Percentiles rank a stretch among this genome's conserved stretches.
These are phyloP conservation scores for Clavispora phyllophila DNA, from an alignment of 805 yeast species.

Conservation along the genomic window DNA sequence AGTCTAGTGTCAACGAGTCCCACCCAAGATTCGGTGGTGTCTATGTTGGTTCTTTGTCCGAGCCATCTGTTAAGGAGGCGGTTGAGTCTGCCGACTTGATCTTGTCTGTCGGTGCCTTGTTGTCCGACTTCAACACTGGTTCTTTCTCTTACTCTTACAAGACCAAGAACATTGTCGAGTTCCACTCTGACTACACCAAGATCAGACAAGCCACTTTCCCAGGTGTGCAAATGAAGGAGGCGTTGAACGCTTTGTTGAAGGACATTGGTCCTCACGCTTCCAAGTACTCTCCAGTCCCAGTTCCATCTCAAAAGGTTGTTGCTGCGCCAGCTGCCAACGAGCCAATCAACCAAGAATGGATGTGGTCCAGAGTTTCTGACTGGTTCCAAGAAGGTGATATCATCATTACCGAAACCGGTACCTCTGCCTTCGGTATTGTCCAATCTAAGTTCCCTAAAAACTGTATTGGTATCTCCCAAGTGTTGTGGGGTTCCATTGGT, in stretches of 20 bases:
- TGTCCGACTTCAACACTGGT: conserved; percentile 89
- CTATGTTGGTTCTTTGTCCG: conserved; percentile 76
- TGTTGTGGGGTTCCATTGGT: conserved; percentile 26
- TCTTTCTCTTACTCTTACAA: conserved; percentile 73
- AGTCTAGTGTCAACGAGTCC: conserved; percentile 68
- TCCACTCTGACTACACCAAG: conserved; percentile 73
- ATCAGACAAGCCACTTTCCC: conserved; percentile 66
- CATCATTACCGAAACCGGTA: conserved; percentile 24
- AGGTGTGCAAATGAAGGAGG: conserved; percentile 64
- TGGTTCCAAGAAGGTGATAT: conserved; percentile 26
- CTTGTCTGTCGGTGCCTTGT: conserved; percentile 73
- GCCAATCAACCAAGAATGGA: conserved; percentile 21
- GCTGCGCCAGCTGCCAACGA: conserved; percentile 37
- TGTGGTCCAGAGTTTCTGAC: conserved; percentile 20
- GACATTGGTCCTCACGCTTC: conserved; percentile 36
- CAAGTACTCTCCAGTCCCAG: conserved; percentile 47
- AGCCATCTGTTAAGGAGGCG: conserved; percentile 63
- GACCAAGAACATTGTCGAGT: conserved; percentile 71
- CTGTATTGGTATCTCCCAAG: conserved; percentile 23
- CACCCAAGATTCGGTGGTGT: conserved; percentile 65
- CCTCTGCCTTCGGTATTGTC: conserved; percentile 25
- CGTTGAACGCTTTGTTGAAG: conserved; percentile 21
- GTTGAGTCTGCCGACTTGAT: conserved; percentile 74
- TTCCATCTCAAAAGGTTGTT: conserved; percentile 47
- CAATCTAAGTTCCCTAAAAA: conserved; percentile 22